Conservation (phyloP, 2,329 filamentous ascomycete genomes). For the Allantophomopsis cytisporea region DNA sequence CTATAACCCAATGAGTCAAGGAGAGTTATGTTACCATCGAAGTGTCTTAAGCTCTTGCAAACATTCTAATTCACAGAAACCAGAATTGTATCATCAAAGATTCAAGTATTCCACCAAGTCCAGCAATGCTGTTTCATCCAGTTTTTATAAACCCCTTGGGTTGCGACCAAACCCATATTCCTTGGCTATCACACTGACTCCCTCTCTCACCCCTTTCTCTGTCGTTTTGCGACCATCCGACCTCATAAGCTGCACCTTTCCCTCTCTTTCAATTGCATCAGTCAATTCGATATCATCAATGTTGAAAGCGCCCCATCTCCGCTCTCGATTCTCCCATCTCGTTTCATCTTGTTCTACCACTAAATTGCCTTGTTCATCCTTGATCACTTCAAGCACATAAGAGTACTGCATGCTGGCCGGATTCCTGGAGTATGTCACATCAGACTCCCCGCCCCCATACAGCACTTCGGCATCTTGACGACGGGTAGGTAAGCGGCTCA, state of each 20-base stretch:
- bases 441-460: constrained; percentile 6
- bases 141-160: neutral
- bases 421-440: neutral
- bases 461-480: constrained; percentile 24
- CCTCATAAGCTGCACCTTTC: neutral
- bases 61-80: too few relatives aligned
- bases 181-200: neutral
- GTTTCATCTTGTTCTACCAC: constrained; percentile 9
- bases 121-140: too few relatives aligned
- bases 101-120: too few relatives aligned
- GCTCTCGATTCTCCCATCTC: constrained; percentile 26
- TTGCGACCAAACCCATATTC: neutral
- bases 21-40: too few relatives aligned
- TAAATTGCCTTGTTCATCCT: constrained; percentile 15
- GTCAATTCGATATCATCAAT: constrained; percentile 14
- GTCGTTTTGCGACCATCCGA: neutral
- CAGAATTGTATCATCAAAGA: too few relatives aligned
- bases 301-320: constrained; percentile 37
- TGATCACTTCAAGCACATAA: constrained; percentile 15
- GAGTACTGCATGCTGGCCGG: neutral
- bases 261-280: neutral
- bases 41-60: too few relatives aligned
- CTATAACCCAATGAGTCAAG: too few relatives aligned
- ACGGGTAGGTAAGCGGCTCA: constrained; percentile 27
- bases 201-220: neutral